A percentile compares a stretch with the other conserved stretches of the same genome.
These are phyloP conservation scores for Alternaria rosae DNA, from an alignment of 2,329 filamentous ascomycete species.

Conservation along the genomic window DNA sequence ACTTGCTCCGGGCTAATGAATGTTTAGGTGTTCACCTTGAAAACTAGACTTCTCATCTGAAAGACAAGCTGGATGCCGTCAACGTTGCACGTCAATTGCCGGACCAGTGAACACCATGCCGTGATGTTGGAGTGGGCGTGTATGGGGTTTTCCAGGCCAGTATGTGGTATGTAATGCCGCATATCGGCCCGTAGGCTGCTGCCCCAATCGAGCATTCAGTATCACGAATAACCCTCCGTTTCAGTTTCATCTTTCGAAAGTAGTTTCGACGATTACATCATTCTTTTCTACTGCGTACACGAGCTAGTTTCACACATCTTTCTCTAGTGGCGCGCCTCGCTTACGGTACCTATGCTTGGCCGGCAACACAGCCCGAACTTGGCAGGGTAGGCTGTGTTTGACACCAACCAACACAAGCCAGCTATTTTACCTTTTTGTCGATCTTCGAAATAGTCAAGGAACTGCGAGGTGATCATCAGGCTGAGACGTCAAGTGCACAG, in stretches of 20 bases:
- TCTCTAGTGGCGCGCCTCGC: neutral
- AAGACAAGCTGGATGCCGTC: neutral
- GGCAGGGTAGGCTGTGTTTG: neutral
- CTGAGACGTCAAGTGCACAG: neutral
- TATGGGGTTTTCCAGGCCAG: neutral
- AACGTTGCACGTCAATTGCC: neutral
- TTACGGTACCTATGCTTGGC: neutral
- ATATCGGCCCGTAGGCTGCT: neutral
- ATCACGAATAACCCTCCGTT: neutral
- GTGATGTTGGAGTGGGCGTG: neutral
- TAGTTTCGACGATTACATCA: neutral
- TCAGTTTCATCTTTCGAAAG: neutral
- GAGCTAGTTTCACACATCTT: neutral
- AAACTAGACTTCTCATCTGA: neutral
- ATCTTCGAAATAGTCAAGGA: neutral
- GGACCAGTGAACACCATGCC: neutral
- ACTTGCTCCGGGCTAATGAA: neutral
- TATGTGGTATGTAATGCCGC: neutral
- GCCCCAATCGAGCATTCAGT: neutral
- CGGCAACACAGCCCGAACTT: neutral
- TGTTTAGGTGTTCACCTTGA: constrained; percentile 4
- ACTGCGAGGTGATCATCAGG: neutral
- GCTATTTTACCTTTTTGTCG: neutral
- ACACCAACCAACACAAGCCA: neutral
- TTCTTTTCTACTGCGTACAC: neutral